phyloP scores from a whole-genome alignment of 2,329 filamentous ascomycete species.

The Bimuria novae-zelandiae region DNA sequence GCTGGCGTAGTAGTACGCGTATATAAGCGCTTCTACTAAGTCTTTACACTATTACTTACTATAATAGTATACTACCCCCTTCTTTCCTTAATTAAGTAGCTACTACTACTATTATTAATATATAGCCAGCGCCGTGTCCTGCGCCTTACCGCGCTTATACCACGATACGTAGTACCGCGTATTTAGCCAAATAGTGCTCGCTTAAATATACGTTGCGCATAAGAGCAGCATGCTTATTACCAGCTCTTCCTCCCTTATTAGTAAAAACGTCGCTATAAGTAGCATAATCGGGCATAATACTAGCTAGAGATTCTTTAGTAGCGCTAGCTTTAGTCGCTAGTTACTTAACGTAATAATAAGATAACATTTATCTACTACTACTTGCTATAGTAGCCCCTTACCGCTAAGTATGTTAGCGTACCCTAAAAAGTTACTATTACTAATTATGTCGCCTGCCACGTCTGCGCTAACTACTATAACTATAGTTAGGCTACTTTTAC shows the following conservation, averaged over 20 bases:
- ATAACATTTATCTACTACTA: constrained; percentile 21
- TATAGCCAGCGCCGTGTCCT: neutral
- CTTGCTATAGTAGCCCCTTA: constrained; percentile 12
- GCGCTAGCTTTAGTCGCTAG: constrained; percentile 3
- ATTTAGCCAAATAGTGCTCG: neutral
- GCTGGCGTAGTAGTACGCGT: neutral
- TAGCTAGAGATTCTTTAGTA: neutral
- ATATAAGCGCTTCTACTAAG: neutral
- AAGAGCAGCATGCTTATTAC: neutral
- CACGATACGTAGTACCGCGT: neutral
- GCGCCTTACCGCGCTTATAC: neutral
- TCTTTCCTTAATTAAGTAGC: neutral
- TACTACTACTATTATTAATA: neutral
- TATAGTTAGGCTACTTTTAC: constrained; percentile 2
- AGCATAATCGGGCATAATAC: neutral
- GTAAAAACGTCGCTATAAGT: neutral
- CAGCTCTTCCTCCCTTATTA: neutral
- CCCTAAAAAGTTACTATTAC: neutral
- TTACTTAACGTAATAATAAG: constrained; percentile 16
- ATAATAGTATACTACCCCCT: neutral
- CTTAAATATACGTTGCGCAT: neutral
- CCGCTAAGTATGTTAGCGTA: constrained; percentile 3
- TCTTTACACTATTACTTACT: neutral
- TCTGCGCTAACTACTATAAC: constrained; percentile 14
- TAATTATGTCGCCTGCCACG: neutral